These are phyloP conservation scores for Cercospora sojina DNA, from an alignment of 2,329 filamentous ascomycete species.

Conservation along the genomic window DNA sequence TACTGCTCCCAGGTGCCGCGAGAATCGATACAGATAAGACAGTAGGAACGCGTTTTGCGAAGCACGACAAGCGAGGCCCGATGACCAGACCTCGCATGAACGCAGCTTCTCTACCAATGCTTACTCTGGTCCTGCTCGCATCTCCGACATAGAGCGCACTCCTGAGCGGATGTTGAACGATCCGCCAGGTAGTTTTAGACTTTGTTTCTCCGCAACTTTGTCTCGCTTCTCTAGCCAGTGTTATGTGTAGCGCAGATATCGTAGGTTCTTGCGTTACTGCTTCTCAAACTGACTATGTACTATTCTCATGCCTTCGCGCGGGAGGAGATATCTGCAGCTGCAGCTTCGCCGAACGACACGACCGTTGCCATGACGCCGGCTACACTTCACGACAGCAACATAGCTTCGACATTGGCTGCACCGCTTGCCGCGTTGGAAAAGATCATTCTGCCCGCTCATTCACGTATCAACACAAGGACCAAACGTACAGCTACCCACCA, in stretches of 20 bases:
- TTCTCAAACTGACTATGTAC: background rate
- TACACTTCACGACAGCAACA: background rate
- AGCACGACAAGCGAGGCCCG: background rate
- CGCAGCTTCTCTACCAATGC: background rate
- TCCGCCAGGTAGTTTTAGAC: background rate
- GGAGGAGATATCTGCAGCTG: background rate
- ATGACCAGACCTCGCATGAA: background rate
- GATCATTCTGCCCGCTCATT: no score
- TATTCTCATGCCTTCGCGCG: background rate
- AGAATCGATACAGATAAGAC: background rate
- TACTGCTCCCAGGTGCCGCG: background rate
- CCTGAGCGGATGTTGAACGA: background rate
- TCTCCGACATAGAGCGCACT: background rate
- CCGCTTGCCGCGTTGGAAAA: no score
- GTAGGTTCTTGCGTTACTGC: background rate
- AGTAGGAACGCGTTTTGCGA: background rate
- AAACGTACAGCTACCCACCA: conserved; percentile 8
- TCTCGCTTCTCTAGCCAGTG: background rate
- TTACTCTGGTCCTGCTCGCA: background rate
- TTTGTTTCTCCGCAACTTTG: background rate
- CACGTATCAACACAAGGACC: background rate
- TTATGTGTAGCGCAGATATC: background rate
- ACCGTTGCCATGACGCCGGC: conserved; percentile 1
- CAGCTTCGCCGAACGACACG: background rate
- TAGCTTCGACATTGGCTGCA: background rate